These are phyloP conservation scores for Ramaria rubella DNA, from an alignment of 768 basidiomycete genomes.

Conservation along the genomic window DNA sequence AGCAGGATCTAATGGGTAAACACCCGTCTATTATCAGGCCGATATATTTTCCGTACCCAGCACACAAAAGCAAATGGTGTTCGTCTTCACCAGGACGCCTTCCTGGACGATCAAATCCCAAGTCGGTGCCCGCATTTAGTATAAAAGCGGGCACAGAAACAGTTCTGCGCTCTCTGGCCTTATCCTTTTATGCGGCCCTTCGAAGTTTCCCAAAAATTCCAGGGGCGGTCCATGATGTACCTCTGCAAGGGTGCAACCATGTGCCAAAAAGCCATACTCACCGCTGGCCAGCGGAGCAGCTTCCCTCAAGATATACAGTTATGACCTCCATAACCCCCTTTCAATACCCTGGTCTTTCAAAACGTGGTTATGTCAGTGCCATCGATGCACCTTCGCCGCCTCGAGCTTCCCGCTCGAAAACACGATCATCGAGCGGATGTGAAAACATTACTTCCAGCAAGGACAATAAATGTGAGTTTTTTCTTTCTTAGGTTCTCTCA, in stretches of 20 bases:
- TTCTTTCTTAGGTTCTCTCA: background rate
- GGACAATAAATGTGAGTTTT: too few species aligned
- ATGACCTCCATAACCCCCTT: background rate
- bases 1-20: too few species aligned
- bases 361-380: background rate
- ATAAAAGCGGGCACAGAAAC: background rate
- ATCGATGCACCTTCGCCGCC: background rate
- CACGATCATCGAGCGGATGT: background rate
- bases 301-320: background rate
- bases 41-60: too few species aligned
- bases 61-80: too few species aligned
- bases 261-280: background rate
- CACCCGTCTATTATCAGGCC: too few species aligned
- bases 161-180: background rate
- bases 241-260: background rate
- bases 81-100: too few species aligned
- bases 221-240: background rate
- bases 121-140: background rate
- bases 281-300: background rate
- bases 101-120: too few species aligned
- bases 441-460: too few species aligned
- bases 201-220: background rate
- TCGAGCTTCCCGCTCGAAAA: background rate
- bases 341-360: background rate
- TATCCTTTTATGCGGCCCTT: background rate